Base-by-base conservation (phyloP, 2,329 filamentous ascomycete genomes). In the Hirsutella thompsonii region DNA sequence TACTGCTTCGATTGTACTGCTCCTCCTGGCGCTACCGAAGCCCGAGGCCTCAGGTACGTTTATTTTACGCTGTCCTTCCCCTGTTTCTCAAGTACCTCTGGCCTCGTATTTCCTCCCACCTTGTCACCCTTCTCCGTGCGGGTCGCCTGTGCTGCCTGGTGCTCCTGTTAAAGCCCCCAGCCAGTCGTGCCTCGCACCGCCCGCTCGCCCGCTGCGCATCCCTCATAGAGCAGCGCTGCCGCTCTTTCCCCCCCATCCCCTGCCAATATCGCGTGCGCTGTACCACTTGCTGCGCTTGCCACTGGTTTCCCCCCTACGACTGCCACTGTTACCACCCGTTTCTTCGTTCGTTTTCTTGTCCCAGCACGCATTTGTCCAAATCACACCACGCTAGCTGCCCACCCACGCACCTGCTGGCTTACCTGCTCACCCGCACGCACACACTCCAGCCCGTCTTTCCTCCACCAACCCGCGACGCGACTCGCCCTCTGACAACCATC, bases 391-490 rank as follows among this genome's bases (percentile, higher is more conserved):
- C 32, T 35, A 8, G 47, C 49, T 44, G 49, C 48, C 47, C 50
- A 46, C 49, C 42, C 49, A 48, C 46, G 38, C 46, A 41, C 45
- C 42, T 42, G 10, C 32, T 20, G 18, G 33, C 21, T 40, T 46
- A 45, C 46, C 45, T 37, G 16, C 19, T 10, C 35, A 21, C 35
- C 13, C 8, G 16, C 37, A 8, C 37, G 8, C 37, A 10, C 37
- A 13, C 23, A 16, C 37, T 16, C 42, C n/a, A n/a, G n/a, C n/a
- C n/a, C n/a, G n/a, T 50, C 47, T 51, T 52, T 57, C 58, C 55
- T 60, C 60, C 56, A 57, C 59, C 57, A 60, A 60, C 53, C 55
- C 61, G 60, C 60, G 61, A 62, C 61, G 61, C 61, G 61, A 62
- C 59, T 61, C 49, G 52, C 50, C 51, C 47, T 46, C 50, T 46